These are phyloP conservation scores for Hypomyces perniciosus DNA, from an alignment of 2,329 filamentous ascomycete genomes.

Conservation along the genomic window DNA sequence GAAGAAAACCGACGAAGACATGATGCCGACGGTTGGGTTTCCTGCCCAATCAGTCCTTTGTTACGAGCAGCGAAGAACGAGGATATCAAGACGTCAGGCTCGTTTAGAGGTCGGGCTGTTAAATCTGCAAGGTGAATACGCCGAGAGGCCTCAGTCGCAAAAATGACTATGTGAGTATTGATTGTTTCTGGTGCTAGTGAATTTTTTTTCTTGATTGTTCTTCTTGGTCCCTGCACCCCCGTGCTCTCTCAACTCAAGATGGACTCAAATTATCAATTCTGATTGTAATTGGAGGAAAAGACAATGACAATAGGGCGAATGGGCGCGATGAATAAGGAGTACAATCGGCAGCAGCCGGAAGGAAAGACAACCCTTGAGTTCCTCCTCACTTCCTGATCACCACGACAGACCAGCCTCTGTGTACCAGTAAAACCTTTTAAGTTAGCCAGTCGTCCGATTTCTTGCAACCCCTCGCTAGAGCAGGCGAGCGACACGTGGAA, in stretches of 20 bases:
- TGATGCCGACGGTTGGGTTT: slow-evolving; percentile 40
- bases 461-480: slow-evolving; percentile 18
- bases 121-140: slow-evolving; percentile 13
- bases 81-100: slow-evolving; percentile 13
- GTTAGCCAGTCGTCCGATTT: slow-evolving; percentile 24
- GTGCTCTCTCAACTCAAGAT: slow-evolving; percentile 33
- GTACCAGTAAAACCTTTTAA: slow-evolving; percentile 22
- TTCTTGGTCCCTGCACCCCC: slow-evolving; percentile 31
- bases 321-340: slow-evolving; percentile 34
- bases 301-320: slow-evolving; percentile 29
- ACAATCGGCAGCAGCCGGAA: slow-evolving; percentile 33
- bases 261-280: slow-evolving; percentile 46
- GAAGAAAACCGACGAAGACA: slow-evolving; percentile 98
- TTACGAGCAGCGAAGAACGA: slow-evolving; percentile 19
- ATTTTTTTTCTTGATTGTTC: slow-evolving; percentile 23
- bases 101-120: slow-evolving; percentile 6
- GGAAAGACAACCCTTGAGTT: slow-evolving; percentile 30
- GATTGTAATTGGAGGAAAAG: slow-evolving; percentile 40
- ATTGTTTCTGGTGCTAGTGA: slow-evolving; percentile 17
- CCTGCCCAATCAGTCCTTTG: slow-evolving; percentile 18
- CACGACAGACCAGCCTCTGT: slow-evolving; percentile 23
- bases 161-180: slow-evolving; percentile 29
- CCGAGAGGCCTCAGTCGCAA: slow-evolving; percentile 19
- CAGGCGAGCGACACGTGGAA: slow-evolving; percentile 19
- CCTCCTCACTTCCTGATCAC: slow-evolving; percentile 33